phyloP scores from a whole-genome alignment of 257 asterid genomes.

The Hygrophila difformis region DNA sequence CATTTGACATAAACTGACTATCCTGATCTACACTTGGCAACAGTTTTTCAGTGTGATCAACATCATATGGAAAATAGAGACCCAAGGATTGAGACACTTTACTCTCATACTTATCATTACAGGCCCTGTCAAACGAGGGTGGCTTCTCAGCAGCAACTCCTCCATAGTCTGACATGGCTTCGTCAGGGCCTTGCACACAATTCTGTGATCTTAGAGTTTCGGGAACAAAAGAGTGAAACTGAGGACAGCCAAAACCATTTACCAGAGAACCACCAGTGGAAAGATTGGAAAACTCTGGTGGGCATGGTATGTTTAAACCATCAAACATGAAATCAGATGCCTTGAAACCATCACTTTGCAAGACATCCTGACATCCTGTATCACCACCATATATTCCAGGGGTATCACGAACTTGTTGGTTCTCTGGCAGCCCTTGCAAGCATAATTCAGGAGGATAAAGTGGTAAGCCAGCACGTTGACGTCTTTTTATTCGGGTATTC shows the following conservation, averaged over 20 bases:
- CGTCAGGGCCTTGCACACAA: slow-evolving; percentile 29
- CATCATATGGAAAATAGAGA: slow-evolving; percentile 26
- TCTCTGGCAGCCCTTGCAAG: slow-evolving; percentile 28
- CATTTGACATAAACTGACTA: slow-evolving; percentile 33
- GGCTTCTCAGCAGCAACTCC: slow-evolving; percentile 19
- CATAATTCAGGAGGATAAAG: slow-evolving; percentile 51
- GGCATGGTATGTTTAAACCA: slow-evolving; percentile 28
- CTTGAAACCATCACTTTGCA: slow-evolving; percentile 30
- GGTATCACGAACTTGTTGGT: slow-evolving; percentile 25
- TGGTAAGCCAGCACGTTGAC: slow-evolving; percentile 62
- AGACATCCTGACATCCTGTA: slow-evolving; percentile 26
- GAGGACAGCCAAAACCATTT: slow-evolving; percentile 35
- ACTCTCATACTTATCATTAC: slow-evolving; percentile 21
- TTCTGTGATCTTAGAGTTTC: slow-evolving; percentile 25
- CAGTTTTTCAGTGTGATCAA: slow-evolving; percentile 29
- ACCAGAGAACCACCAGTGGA: slow-evolving; percentile 26
- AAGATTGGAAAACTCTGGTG: slow-evolving; percentile 25
- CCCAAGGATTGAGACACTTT: slow-evolving; percentile 29
- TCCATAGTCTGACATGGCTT: slow-evolving; percentile 28
- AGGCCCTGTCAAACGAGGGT: slow-evolving; percentile 25
- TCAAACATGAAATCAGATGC: slow-evolving; percentile 36
- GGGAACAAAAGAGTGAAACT: slow-evolving; percentile 29
- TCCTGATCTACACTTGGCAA: slow-evolving; percentile 30
- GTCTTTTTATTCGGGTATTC: slow-evolving; percentile 62
- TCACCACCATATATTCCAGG: slow-evolving; percentile 32